Evolutionary conservation across 495 filamentous ascomycete species (phyloP), one percentile per base, ranked within the genome.

Genomic region (Hypoxylon intermedium): DNA sequence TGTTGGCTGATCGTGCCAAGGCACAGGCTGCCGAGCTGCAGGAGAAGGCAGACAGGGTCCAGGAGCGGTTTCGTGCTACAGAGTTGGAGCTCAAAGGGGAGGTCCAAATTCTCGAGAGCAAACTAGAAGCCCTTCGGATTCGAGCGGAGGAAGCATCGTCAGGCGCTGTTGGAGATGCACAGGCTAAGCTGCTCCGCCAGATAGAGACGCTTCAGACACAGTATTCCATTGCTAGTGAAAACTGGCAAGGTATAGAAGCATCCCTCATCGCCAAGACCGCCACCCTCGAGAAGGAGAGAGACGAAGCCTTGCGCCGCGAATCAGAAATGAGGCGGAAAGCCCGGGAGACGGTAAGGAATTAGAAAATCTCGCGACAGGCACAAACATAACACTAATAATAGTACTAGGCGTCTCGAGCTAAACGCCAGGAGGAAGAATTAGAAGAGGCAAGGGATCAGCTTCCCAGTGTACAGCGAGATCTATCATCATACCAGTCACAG

Each of bases 191-290:
- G 18, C 78, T 97, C 16, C 85, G 95, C 38, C 95, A 98, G 74
- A 86, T 98, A 23, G 95, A 99, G 79, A 97, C 91, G 2, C 75
- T 99, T 44, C 95, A 98, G 74, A 93, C 89, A 3, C 95, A 99
- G 73, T 96, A 99, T 72, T 87, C 91, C 0, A 85, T 92, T 45
- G 94, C 95, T 2, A 93, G 90, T 58, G 92, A 96, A 65, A 99
- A 98, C 70, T 99, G 95, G 95, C 92, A 97, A 57, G 90, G 92
- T 0, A 89, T 98, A 41, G 93, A 99, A 63, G 83, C 89, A 9
- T 92, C 89, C 0, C 74, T 98, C 40, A 80, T 91, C 30, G 81
- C 88, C 16, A 81, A 92, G 40, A 79, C 95, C 21, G 79, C 85
- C 1, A 86, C 77, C 49, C 77, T 97, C 7, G 94, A 99, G 69